Evolutionary conservation across 306 rosid genomes (phyloP).

Genomic region (Mimosa bimucronata): DNA sequence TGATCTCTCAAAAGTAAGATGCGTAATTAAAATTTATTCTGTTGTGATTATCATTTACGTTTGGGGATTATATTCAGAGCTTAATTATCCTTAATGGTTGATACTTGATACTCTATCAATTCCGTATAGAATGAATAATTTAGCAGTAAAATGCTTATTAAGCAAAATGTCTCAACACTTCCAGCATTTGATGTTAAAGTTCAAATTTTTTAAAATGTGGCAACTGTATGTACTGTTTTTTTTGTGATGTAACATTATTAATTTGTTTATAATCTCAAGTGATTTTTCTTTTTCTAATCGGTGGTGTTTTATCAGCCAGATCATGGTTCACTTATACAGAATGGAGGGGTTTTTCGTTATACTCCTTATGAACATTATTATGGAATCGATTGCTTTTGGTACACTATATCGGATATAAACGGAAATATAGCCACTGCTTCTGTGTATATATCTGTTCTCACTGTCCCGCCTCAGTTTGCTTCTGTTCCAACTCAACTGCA

Average conservation of each 20-base stretch:
- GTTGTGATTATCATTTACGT: conserved; percentile 20
- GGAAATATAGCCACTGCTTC: conserved; percentile 72
- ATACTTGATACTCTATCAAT: too few species aligned
- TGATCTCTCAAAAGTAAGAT: conserved; percentile 68
- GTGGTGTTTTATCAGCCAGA: conserved; percentile 58
- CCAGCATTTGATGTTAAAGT: too few species aligned
- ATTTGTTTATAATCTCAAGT: conserved; percentile 14
- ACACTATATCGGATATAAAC: conserved; percentile 78
- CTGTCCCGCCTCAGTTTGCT: conserved; percentile 79
- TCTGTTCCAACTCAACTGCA: conserved; percentile 73
- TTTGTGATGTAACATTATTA: background rate
- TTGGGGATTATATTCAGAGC: background rate
- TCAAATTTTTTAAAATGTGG: too few species aligned
- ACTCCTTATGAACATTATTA: conserved; percentile 73
- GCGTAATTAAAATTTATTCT: conserved; percentile 12
- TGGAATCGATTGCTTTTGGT: conserved; percentile 74
- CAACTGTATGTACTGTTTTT: too few species aligned
- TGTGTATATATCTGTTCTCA: conserved; percentile 67
- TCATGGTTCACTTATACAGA: conserved; percentile 71
- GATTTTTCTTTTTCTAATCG: conserved; percentile 7
- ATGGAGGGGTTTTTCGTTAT: conserved; percentile 67
- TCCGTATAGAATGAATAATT: too few species aligned
- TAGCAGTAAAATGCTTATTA: too few species aligned
- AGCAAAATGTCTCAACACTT: too few species aligned
- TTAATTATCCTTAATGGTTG: too few species aligned